Percentiles rank a stretch among this genome's conserved stretches.
Conservation (phyloP, 306 rosid species). For the Ziziphus jujuba region DNA sequence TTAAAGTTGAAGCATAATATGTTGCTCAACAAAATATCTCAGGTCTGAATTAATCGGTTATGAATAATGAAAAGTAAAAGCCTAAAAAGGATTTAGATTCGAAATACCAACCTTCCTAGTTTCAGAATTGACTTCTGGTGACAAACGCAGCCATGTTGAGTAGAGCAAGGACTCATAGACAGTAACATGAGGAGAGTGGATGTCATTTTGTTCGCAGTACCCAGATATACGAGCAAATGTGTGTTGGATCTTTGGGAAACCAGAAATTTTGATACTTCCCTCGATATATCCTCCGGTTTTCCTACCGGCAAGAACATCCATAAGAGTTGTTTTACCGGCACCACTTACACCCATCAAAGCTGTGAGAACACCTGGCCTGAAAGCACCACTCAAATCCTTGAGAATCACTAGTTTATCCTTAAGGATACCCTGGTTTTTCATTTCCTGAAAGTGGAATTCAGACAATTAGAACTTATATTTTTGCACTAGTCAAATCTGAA, state of each 20-base stretch:
- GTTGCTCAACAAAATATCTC: neutral
- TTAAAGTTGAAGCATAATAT: too few relatives aligned
- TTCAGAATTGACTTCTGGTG: constrained; percentile 42
- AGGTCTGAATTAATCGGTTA: neutral
- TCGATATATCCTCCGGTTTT: constrained; percentile 73
- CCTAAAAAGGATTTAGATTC: neutral
- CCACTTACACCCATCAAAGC: constrained; percentile 80
- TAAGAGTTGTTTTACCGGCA: constrained; percentile 72
- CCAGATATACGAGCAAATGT: constrained; percentile 62
- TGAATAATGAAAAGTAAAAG: too few relatives aligned
- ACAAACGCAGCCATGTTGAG: constrained; percentile 70
- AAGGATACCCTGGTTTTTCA: constrained; percentile 50
- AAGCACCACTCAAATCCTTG: constrained; percentile 64
- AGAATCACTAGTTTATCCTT: constrained; percentile 53
- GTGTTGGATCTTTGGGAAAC: constrained; percentile 66
- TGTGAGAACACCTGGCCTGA: constrained; percentile 69
- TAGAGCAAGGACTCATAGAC: constrained; percentile 58
- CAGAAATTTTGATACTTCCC: constrained; percentile 55
- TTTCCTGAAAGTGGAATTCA: constrained; percentile 35
- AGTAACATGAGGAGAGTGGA: constrained; percentile 71
- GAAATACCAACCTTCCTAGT: constrained; percentile 43
- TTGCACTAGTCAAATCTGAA: neutral
- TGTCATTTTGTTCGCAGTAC: constrained; percentile 69
- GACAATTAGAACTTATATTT: neutral
- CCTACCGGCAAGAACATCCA: constrained; percentile 74